Conservation (phyloP, 345 rosid genomes). For the Balakata baccata region DNA sequence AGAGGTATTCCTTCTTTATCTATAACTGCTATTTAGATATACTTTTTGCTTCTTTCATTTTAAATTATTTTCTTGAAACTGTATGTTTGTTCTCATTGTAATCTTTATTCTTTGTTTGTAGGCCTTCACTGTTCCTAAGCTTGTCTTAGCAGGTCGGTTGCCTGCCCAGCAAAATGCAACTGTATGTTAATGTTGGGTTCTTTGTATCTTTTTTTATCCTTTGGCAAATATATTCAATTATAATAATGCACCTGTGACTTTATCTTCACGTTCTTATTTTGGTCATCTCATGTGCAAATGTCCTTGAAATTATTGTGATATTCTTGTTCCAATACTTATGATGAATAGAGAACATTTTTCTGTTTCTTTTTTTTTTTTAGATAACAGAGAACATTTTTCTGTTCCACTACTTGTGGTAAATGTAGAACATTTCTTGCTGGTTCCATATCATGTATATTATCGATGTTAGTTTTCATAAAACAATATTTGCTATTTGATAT, state of each 20-base stretch:
- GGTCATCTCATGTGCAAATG: not conserved
- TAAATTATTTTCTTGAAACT: slow-evolving; percentile 24
- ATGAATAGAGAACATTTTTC: too few relatives aligned
- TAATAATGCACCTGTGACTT: not conserved
- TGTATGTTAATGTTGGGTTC: slow-evolving; percentile 47
- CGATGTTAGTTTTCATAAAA: not conserved
- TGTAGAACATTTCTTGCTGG: not conserved
- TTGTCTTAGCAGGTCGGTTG: slow-evolving; percentile 94
- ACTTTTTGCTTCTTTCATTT: not conserved
- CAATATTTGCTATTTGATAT: not conserved
- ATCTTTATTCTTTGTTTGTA: slow-evolving; percentile 35
- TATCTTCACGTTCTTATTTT: not conserved
- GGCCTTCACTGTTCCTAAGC: slow-evolving; percentile 97
- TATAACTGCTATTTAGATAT: not conserved
- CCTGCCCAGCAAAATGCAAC: slow-evolving; percentile 99
- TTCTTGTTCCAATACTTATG: too few relatives aligned
- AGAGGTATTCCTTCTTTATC: slow-evolving; percentile 45
- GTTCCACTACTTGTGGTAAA: too few relatives aligned
- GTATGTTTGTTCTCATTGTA: slow-evolving; percentile 13
- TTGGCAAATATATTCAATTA: not conserved
- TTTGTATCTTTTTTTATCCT: not conserved
- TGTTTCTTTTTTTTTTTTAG: too few relatives aligned
- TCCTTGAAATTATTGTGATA: too few relatives aligned
- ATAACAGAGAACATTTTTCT: too few relatives aligned
- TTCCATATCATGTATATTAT: not conserved